phyloP scores from a whole-genome alignment of 805 yeast genomes.

The Saccharomycopsis javanensis region DNA sequence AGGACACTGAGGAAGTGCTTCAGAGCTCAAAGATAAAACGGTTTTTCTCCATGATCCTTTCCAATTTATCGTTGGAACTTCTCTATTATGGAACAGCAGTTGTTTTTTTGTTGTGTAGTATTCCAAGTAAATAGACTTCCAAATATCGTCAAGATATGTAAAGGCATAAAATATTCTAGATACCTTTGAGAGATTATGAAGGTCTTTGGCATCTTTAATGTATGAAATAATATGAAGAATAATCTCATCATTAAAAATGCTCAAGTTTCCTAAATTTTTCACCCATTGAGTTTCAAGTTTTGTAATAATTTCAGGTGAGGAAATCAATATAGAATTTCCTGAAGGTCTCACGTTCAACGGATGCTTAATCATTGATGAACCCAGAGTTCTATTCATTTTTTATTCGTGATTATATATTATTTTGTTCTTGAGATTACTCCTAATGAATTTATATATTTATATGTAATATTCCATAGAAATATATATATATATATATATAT shows the following conservation, averaged over 20 bases:
- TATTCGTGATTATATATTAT: too few species aligned
- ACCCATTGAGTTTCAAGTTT: conserved; percentile 19
- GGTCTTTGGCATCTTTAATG: conserved; percentile 37
- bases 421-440: too few species aligned
- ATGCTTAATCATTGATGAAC: conserved; percentile 31
- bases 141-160: conserved; percentile 65
- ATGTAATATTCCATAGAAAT: too few species aligned
- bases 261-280: conserved; percentile 44
- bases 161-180: conserved; percentile 67
- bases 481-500: too few species aligned
- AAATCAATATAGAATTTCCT: conserved; percentile 45
- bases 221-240: conserved; percentile 42
- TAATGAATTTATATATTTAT: too few species aligned
- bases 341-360: conserved; percentile 68
- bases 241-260: conserved; percentile 52
- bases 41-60: conserved; percentile 75
- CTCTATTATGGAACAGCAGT: not conserved
- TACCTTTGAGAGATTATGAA: conserved; percentile 44
- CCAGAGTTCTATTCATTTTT: not conserved
- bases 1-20: conserved; percentile 37
- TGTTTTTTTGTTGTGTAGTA: not conserved
- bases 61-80: conserved; percentile 32
- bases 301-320: conserved; percentile 13
- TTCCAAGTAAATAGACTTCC: conserved; percentile 54
- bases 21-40: conserved; percentile 32